Conservation (phyloP, 1,139 yeast species). For the Citeromyces siamensis region DNA sequence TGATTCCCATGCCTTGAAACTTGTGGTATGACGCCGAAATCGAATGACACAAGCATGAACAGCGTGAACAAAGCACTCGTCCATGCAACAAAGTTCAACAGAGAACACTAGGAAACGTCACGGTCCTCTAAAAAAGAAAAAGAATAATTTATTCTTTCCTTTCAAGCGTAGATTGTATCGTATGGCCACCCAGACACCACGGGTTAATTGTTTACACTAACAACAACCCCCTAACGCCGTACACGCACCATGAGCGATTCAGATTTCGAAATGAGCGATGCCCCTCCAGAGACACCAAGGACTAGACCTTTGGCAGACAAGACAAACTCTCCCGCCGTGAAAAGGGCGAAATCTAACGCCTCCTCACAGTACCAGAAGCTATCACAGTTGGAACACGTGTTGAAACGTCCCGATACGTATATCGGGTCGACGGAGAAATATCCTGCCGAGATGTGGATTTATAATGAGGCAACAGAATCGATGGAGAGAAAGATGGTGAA, state of each 20-base stretch:
- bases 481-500: constrained; percentile 65
- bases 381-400: constrained; percentile 89
- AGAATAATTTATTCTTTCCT: too few relatives aligned
- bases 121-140: too few relatives aligned
- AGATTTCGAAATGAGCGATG: constrained; percentile 3
- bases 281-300: neutral
- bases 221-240: neutral
- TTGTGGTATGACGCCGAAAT: too few relatives aligned
- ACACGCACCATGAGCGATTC: neutral
- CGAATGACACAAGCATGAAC: too few relatives aligned
- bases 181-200: too few relatives aligned
- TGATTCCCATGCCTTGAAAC: too few relatives aligned
- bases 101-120: too few relatives aligned
- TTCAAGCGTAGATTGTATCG: too few relatives aligned
- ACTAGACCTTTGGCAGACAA: constrained; percentile 4
- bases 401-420: constrained; percentile 96
- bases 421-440: constrained; percentile 89
- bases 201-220: too few relatives aligned
- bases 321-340: constrained; percentile 7
- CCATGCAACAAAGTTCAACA: too few relatives aligned
- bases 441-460: constrained; percentile 78
- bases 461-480: constrained; percentile 52
- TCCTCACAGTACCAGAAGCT: constrained; percentile 88
- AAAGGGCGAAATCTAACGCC: constrained; percentile 24
- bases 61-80: too few relatives aligned